phyloP scores from a whole-genome alignment of 139 green algal species.

The Desmodesmus armatus region DNA sequence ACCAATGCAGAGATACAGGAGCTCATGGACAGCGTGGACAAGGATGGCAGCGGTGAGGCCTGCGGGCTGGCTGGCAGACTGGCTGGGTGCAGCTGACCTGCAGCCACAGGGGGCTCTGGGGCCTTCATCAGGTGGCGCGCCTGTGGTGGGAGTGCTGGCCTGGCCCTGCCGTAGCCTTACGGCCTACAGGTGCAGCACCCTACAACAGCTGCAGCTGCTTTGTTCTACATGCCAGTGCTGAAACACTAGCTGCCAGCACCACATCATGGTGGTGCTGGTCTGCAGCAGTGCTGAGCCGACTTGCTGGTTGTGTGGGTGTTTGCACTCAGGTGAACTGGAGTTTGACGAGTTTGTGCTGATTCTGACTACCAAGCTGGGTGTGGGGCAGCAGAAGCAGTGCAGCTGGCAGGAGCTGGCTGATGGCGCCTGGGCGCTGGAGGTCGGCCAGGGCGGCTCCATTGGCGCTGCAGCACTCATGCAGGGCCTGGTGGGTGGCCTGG shows the following conservation, averaged over 20 bases:
- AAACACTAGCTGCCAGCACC: neutral
- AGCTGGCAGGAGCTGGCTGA: slow-evolving; percentile 15
- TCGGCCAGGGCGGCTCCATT: slow-evolving; percentile 12
- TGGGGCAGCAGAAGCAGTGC: neutral
- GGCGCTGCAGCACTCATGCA: slow-evolving; percentile 52
- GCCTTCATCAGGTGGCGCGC: too few relatives aligned
- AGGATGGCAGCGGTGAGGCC: slow-evolving; percentile 58
- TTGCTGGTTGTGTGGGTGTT: neutral
- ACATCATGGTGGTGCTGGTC: too few relatives aligned
- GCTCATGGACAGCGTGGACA: slow-evolving; percentile 64
- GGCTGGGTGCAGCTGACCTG: too few relatives aligned
- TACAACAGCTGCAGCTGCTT: neutral
- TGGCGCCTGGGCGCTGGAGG: slow-evolving; percentile 18
- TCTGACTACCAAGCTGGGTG: slow-evolving; percentile 36
- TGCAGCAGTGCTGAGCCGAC: neutral
- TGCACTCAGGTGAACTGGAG: slow-evolving; percentile 55
- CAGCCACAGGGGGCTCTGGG: too few relatives aligned
- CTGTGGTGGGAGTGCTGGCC: too few relatives aligned
- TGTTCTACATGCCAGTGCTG: neutral
- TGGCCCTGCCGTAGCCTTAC: too few relatives aligned
- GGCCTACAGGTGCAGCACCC: too few relatives aligned
- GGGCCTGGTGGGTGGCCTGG: slow-evolving; percentile 15
- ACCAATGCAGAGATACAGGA: slow-evolving; percentile 55
- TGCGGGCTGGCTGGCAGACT: neutral
- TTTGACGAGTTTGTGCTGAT: slow-evolving; percentile 59